Evolutionary conservation across 306 rosid species (phyloP), one percentile per base, ranked within the genome.

Genomic region (Castanospermum australe): DNA sequence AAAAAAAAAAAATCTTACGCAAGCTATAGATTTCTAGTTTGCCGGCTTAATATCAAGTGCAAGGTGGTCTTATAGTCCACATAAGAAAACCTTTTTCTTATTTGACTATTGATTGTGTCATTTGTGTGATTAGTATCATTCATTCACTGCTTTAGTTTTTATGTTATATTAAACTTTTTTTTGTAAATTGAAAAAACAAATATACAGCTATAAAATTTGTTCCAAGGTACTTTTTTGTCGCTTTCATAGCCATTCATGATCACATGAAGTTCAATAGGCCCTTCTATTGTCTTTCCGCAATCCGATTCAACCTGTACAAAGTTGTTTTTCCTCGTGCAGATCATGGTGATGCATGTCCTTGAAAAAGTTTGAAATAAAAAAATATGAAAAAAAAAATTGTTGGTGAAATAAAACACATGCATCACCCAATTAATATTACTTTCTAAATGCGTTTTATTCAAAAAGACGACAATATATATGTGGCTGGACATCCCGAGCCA

Each of bases 221-320:
- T 44, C 17, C 60, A 79, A 80, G 87, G 22, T 42, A 17, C 47
- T 8, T 48, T 75, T 70, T 84, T 45, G 67, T 76, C 71, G 39
- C 66, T 39, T 36, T 54, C 76, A 50, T 42, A 6, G 14, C 0
- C 28, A 65, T 48, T 66, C 47, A 50, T 75, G 56, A 35, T 48
- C 78, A 67, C 75, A 69, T 61, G 65, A 20, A 13, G 70, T 60
- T 57, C n/a, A 14, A 30, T 61, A 5, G 42, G 18, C 81, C 61
- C 73, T 28, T 59, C 8, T 51, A n/a, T 51, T 68, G 30, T 56
- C 42, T 47, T 54, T 62, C 2, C 25, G 56, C 62, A 9, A 6
- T 75, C 41, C 21, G 21, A 47, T 25, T 75, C 79, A 71, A 76
- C 56, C 52, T 36, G 28, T 71, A 62, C 28, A 75, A 80, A 52